Base-by-base conservation (phyloP, 345 rosid genomes). In the Lumnitzera littorea region DNA sequence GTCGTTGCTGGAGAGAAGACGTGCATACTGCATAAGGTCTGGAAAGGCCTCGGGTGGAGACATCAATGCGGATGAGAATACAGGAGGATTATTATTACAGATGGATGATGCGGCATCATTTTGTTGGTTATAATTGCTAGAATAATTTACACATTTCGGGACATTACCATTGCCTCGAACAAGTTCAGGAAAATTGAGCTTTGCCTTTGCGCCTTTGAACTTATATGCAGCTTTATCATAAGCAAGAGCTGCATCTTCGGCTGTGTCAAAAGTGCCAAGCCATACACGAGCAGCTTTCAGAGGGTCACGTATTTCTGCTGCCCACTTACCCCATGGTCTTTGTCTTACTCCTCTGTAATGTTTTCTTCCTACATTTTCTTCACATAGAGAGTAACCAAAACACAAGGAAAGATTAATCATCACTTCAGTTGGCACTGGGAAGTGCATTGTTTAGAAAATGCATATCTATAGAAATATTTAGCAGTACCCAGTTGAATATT, bases 321-420 rank as follows among this genome's bases (percentile, higher is more conserved):
- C 97, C 98, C 98, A 92, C 73, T 90, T 92, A 0, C 98, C 98
- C 98, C 98, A 92, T 31, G 94, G 96, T 61, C 98, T 79, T 65
- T 87, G 98, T 69, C 98, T 81, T 20, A 92, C 96, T 61, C 98
- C 98, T 70, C 97, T 79, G 69, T 87, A 90, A 60, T 87, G 95
- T 54, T 81, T 73, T 66, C 66, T 83, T 76, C 77, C 77, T 57
- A 80, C 63, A 60, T 48, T 80, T 64, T 76, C 94, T 82, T 73
- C 75, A 68, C 68, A 54, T 57, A 64, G 56, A 56, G 6, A 29
- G 31, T 11, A 24, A 10, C 14, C 17, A 27, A 24, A 20, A 49
- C 2, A 60, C 31, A 7, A 60, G 11, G 36, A 29, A 23, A 29
- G 46, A 17, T 5, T 27, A 27, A 27, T 27, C 2, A 27, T 2